Conservation (phyloP, 169 alveolate species). For the Ichthyophthirius multifiliis region DNA sequence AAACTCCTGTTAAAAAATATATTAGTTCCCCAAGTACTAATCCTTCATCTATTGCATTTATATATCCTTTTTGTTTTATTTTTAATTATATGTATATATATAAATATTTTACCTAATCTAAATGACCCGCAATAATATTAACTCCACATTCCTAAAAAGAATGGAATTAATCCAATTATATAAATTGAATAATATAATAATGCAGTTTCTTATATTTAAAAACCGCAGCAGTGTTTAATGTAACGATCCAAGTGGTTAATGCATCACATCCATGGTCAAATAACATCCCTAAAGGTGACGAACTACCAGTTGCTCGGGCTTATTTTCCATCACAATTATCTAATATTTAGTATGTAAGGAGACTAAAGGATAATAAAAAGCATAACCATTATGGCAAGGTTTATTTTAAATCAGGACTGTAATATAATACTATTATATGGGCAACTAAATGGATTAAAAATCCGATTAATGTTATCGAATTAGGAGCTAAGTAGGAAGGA, state of each 20-base stretch:
- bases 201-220: slow-evolving; percentile 27
- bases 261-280: slow-evolving; percentile 70
- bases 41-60: slow-evolving; percentile 50
- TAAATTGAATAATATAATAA: not conserved
- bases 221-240: slow-evolving; percentile 29
- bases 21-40: slow-evolving; percentile 12
- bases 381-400: slow-evolving; percentile 49
- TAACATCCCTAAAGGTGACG: slow-evolving; percentile 73
- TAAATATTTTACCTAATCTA: slow-evolving; percentile 22
- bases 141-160: slow-evolving; percentile 26
- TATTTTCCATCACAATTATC: slow-evolving; percentile 79
- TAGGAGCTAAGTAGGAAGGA: slow-evolving; percentile 54
- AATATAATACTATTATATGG: slow-evolving; percentile 25
- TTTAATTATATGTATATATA: no score
- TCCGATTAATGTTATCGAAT: slow-evolving; percentile 52
- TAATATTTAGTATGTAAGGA: slow-evolving; percentile 52
- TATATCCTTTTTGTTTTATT: not conserved
- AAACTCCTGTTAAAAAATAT: slow-evolving; percentile 14
- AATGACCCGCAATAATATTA: slow-evolving; percentile 31
- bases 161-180: slow-evolving; percentile 18
- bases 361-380: slow-evolving; percentile 40
- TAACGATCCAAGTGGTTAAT: slow-evolving; percentile 44
- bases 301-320: slow-evolving; percentile 72
- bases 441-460: slow-evolving; percentile 44
- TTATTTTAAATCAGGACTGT: slow-evolving; percentile 45